Evolutionary conservation across 495 filamentous ascomycete species (phyloP).

Genomic region (Neurospora sp.): DNA sequence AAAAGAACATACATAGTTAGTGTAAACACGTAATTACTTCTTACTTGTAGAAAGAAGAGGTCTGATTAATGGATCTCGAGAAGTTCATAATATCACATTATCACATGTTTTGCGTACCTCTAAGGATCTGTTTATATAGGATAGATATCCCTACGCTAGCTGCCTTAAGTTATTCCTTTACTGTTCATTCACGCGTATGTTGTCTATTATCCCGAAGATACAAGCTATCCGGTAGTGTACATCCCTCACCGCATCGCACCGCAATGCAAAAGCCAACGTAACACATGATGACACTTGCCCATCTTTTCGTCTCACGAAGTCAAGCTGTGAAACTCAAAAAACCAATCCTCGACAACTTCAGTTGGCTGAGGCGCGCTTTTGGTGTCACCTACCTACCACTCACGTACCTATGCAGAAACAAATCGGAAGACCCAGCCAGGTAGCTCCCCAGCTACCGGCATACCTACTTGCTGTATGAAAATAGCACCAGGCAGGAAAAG

Average conservation of each 20-base stretch:
- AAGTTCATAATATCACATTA: not conserved
- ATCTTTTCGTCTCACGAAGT: not conserved
- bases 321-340: not conserved
- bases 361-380: not conserved
- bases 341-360: not conserved
- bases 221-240: not conserved
- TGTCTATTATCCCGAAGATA: too few relatives aligned
- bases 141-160: not conserved
- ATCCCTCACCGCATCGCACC: not conserved
- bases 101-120: not conserved
- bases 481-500: not conserved
- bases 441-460: not conserved
- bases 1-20: not conserved
- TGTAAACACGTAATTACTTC: not conserved
- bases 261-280: not conserved
- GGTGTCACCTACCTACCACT: not conserved
- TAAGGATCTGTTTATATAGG: not conserved
- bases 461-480: not conserved
- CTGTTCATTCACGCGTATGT: too few relatives aligned
- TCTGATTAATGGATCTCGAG: not conserved
- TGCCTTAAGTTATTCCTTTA: too few relatives aligned
- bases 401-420: not conserved
- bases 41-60: not conserved
- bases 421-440: not conserved
- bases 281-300: not conserved